A percentile compares a stretch with the other conserved stretches of the same genome.
phyloP scores from a whole-genome alignment of 805 yeast genomes.

The Candida namnaoensis region DNA sequence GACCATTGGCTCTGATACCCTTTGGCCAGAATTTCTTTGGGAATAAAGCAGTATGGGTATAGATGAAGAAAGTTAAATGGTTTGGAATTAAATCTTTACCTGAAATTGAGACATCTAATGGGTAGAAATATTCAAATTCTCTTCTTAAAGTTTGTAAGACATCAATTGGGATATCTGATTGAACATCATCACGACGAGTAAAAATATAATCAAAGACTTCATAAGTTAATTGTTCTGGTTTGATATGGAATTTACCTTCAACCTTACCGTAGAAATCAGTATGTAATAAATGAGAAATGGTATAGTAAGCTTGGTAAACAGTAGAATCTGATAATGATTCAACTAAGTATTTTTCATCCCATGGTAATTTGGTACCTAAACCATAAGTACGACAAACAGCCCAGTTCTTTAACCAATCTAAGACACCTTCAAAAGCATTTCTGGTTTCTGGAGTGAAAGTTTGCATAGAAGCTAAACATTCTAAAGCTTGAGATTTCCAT shows the following conservation, averaged over 20 bases:
- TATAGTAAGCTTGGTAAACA: conserved; percentile 89
- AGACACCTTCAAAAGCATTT: conserved; percentile 87
- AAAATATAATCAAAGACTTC: conserved; percentile 91
- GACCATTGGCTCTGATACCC: conserved; percentile 94
- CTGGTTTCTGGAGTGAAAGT: conserved; percentile 76
- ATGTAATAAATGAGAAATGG: conserved; percentile 81
- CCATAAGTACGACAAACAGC: conserved; percentile 97
- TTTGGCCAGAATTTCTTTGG: conserved; percentile 87
- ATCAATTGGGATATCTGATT: conserved; percentile 52
- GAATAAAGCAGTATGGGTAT: conserved; percentile 88
- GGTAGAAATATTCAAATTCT: conserved; percentile 96
- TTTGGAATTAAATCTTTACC: conserved; percentile 97
- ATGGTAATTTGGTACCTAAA: conserved; percentile 88
- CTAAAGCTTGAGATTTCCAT: conserved; percentile 80
- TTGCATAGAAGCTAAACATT: conserved; percentile 69
- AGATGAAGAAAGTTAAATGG: conserved; percentile 93
- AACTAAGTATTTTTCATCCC: conserved; percentile 91
- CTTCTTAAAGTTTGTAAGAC: conserved; percentile 71
- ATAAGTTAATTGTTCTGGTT: conserved; percentile 81
- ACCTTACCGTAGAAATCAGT: conserved; percentile 75
- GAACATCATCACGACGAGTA: conserved; percentile 52
- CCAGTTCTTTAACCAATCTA: conserved; percentile 97
- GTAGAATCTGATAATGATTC: conserved; percentile 97
- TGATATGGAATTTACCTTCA: conserved; percentile 64
- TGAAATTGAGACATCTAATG: conserved; percentile 83